Evolutionary conservation across 495 filamentous ascomycete species (phyloP), one percentile per base, ranked within the genome.

Genomic region (Xylaria intraflava): DNA sequence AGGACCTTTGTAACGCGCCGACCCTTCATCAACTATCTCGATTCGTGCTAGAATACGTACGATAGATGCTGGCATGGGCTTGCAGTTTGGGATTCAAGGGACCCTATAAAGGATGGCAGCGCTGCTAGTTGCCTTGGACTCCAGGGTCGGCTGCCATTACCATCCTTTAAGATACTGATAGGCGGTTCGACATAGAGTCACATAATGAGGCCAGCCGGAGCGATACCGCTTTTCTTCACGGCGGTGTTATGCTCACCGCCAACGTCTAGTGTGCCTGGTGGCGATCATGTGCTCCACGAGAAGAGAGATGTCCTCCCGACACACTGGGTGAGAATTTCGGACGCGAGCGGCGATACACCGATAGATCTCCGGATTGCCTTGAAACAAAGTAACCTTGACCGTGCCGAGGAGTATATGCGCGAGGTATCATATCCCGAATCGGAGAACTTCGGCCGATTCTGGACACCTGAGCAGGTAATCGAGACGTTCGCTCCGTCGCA

Each of bases 341-440:
- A 52, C 51, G 43, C 57, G 53, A 19, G 10, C 27, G 24, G 31
- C 36, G 46, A 53, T 36, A 51, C 54, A 8, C 51, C 52, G 29
- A 47, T 63, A 9, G 51, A 49, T 33, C 50, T 69, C 19, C 58
- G 60, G 19, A 62, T 69, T 35, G 66, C 61, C 23, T 44, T 69
- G 23, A 57, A 57, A 47, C 67, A 70, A 50, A 58, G 52, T 19
- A 70, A 70, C 49, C 54, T 70, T 1, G 59, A 68, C n/a, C 48
- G 49, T 6, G 62, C 58, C 29, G 61, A 66, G 22, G 61, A 65
- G 24, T 62, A 58, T 23, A 58, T 68, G 16, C 46, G 61, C 10
- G 62, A 62, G 17, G 57, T 69, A 16, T 62, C 68, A 3, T 44
- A 68, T 39, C 65, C 65, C 1, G 29, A 30, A 33, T 67, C 65